Base-by-base conservation (phyloP, 1,284 basidiomycete species). In the Pyrrhoderma noxium region DNA sequence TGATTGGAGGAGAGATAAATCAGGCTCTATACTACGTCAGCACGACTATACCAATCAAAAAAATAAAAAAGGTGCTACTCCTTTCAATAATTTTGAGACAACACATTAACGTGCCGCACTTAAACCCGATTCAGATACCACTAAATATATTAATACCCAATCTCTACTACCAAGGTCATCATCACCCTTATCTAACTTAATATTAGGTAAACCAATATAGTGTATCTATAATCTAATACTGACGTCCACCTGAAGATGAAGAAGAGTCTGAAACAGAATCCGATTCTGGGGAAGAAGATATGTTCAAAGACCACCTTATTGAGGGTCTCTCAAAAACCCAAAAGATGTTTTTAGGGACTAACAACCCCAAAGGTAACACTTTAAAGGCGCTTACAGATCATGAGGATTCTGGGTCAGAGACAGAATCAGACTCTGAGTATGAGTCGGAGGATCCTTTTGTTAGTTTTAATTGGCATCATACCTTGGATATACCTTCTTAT, bases 241-340 rank as follows among this genome's bases (percentile, higher is more conserved):
- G 21, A 11, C 35, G 5, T 46, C 21, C 19, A 21, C 21, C 19
- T 21, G 8, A 16, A 4, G 1, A 9, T 16, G 34, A 40, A 18
- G 46, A 59, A 2, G 63, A 66, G 36, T 73, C 74, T 2, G 64
- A 64, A 34, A 75, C 72, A n/a, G 70, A 74, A 55, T 63, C 70
- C 16, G 75, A 76, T 51, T 63, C 65, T 8, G 76, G 76, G 18
- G 76, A 77, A 23, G 44, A 38, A 44, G 53, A 52, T 41, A 21
- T 22, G 39, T 47, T 42, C 14, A 44, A 31, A 5, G 5, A 5
- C 11, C 36, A 4, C 19, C 27, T 9, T 19, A 5, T 31, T 5
- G 7, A 11, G 38, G 14, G 38, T 5, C 5, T 22, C 39, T 40
- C 16, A 40, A 7, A 5, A 22, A 22, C 11, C 35, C 16, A 9